These are phyloP conservation scores for Pilasporangium apinafurcum DNA, from an alignment of 352 stramenopile genomes.

Conservation along the genomic window DNA sequence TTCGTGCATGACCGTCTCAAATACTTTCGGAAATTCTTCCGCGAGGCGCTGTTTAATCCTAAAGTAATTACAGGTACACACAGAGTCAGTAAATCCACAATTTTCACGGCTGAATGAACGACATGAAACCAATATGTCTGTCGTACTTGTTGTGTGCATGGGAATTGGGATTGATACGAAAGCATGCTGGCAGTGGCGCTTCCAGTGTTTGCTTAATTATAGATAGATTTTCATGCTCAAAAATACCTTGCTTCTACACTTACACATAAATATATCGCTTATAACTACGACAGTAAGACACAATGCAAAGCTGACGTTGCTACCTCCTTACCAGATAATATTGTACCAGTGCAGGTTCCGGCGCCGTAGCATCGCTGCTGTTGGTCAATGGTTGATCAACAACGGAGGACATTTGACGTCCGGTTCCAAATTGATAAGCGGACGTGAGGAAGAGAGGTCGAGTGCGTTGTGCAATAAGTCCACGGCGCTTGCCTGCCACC, in stretches of 20 bases:
- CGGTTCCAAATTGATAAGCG: background rate
- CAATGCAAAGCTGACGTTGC: too few relatives aligned
- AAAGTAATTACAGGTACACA: background rate
- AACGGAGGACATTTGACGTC: background rate
- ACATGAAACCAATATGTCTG: background rate
- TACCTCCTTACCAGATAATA: conserved; percentile 68
- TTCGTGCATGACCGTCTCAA: conserved; percentile 21
- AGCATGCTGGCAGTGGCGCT: conserved; percentile 58
- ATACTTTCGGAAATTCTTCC: conserved; percentile 37
- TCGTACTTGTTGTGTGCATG: conserved; percentile 16
- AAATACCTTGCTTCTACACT: conserved; percentile 51
- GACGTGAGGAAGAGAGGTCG: background rate
- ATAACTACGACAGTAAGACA: too few relatives aligned
- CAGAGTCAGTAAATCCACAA: background rate
- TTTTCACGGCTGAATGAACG: background rate
- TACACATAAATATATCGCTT: background rate
- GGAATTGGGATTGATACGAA: conserved; percentile 54
- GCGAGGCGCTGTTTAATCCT: conserved; percentile 41
- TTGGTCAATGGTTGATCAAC: background rate
- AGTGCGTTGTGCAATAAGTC: background rate
- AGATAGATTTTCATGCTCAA: conserved; percentile 28
- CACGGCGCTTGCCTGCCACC: conserved; percentile 1
- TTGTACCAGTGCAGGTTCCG: conserved; percentile 29
- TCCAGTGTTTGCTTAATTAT: conserved; percentile 42
- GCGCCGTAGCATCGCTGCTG: background rate